Base-by-base conservation (phyloP, 129 eudicot species). In the Arctium lappa region DNA sequence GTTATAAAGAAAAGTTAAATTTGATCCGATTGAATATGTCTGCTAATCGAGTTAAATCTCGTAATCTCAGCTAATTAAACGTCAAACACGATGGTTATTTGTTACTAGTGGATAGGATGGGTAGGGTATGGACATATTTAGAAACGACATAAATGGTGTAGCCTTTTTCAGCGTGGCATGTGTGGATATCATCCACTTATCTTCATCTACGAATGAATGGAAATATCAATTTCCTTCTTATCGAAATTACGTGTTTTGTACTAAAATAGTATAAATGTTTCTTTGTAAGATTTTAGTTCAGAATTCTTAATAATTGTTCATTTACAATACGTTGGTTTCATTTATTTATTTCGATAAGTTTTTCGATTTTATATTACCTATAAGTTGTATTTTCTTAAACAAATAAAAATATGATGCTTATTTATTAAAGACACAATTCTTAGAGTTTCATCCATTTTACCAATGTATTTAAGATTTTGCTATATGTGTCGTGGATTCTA, bases 181-280 rank as follows among this genome's bases (percentile, higher is more conserved):
- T 83, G 86, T 83, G 81, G 86, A 70, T n/a, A 70, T 53, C 86
- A 82, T 76, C 48, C 77, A 76, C 86, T 69, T 69, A 76, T 76
- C 81, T 83, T 76, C 8, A 29, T 69, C 65, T 40, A 83, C 77
- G 34, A 76, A 76, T 77, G 86, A 83, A 18, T 50, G 48, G 39
- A 50, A 34, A 42, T 40, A 42, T 75, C 37, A 65, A 63, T 82
- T 76, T 82, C 10, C 39, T 80, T 72, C 9, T 80, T 80, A 32
- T 71, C 32, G n/a, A 70, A 80, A 70, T 72, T 22, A 48, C 15
- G 15, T 42, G 68, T 16, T 16, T 0, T 16, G 2, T 60, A 60
- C 1, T 60, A 1, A 60, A 60, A 60, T 8, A 6, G 8, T 5
- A 46, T 46, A 46, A 46, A 46, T 3, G 15, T 42, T 42, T 42